phyloP scores from a whole-genome alignment of 1,284 basidiomycete genomes.

The Hemileia vastatrix region DNA sequence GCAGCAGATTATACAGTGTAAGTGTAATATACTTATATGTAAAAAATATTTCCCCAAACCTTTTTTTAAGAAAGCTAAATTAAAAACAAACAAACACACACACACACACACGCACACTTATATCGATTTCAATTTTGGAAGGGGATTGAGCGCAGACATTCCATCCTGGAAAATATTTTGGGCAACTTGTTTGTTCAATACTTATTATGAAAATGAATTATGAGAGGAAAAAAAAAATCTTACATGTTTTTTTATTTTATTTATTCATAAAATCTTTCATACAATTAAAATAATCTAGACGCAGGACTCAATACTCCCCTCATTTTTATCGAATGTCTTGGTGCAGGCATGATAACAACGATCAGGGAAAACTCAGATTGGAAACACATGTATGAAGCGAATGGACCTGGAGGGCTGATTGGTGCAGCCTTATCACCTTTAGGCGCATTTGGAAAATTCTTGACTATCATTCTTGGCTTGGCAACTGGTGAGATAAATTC shows the following conservation, averaged over 20 bases:
- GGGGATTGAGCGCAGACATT: not conserved
- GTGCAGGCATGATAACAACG: not conserved
- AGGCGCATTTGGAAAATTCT: not conserved
- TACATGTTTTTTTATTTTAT: too few relatives aligned
- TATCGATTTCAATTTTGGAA: not conserved
- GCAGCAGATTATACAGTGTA: not conserved
- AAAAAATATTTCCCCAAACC: not conserved
- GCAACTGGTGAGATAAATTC: not conserved
- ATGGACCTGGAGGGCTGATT: not conserved
- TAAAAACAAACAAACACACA: too few relatives aligned
- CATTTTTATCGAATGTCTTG: not conserved
- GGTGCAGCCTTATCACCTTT: not conserved
- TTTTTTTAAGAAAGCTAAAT: too few relatives aligned
- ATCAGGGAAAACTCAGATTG: not conserved
- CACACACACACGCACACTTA: too few relatives aligned
- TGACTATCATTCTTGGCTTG: not conserved
- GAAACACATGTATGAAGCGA: not conserved
- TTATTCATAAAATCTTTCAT: not conserved
- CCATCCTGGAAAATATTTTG: not conserved
- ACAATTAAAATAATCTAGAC: not conserved
- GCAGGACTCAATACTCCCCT: not conserved
- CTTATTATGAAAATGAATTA: not conserved
- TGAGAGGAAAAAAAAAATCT: not conserved
- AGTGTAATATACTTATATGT: not conserved
- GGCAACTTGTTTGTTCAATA: not conserved